phyloP scores from a whole-genome alignment of 73 alveolate genomes.

The Paramecium primaurelia region DNA sequence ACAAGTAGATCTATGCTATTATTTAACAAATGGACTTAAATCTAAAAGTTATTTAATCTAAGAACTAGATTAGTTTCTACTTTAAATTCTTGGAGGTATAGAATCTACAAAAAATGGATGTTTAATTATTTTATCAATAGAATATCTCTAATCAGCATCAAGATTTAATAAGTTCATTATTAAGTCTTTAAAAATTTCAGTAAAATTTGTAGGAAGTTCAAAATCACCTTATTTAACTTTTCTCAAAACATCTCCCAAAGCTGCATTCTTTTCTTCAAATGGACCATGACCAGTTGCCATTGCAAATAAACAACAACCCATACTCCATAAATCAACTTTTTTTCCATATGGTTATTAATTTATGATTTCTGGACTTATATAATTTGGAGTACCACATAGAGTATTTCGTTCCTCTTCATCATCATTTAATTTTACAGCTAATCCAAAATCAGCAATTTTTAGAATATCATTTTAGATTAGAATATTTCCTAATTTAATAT shows the following conservation, averaged over 20 bases:
- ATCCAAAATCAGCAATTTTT: conserved; percentile 96
- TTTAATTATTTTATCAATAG: not conserved
- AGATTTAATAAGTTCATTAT: not conserved
- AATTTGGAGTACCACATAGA: conserved; percentile 96
- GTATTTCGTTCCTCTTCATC: conserved; percentile 91
- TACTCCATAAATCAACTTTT: conserved; percentile 80
- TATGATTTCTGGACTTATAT: conserved; percentile 80
- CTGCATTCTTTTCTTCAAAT: conserved; percentile 75
- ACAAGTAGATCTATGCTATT: not conserved
- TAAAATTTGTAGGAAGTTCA: not conserved
- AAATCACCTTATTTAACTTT: conserved; percentile 1
- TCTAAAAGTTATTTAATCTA: not conserved
- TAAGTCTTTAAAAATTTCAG: not conserved
- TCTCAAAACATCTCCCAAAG: not conserved
- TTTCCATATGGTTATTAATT: conserved; percentile 53
- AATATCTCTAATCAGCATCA: conserved; percentile 42
- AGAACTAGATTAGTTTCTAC: not conserved
- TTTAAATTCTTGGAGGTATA: not conserved
- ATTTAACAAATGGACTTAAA: conserved; percentile 24
- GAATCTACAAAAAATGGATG: conserved; percentile 13
- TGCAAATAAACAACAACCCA: conserved; percentile 80
- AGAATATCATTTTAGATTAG: conserved; percentile 76
- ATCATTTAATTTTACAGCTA: conserved; percentile 81
- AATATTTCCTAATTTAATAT: conserved; percentile 92
- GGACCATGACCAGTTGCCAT: conserved; percentile 76